Evolutionary conservation across 257 asterid species (phyloP).

Genomic region (Apocynum venetum): DNA sequence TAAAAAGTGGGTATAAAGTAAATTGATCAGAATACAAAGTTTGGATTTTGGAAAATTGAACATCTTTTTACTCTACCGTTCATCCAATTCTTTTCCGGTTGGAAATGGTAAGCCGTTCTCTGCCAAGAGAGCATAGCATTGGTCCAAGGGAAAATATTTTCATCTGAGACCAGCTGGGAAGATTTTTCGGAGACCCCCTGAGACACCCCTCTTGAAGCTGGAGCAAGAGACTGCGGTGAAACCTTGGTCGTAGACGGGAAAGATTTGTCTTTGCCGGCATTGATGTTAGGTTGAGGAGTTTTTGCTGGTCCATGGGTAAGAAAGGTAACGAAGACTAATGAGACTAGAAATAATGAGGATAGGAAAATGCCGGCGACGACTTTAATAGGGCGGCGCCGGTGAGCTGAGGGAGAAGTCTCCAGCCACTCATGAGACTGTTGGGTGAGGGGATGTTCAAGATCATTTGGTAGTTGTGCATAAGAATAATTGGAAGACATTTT

Average conservation of each 20-base stretch:
- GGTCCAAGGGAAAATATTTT: slow-evolving; percentile 48
- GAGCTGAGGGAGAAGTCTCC: slow-evolving; percentile 22
- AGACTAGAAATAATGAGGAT: slow-evolving; percentile 30
- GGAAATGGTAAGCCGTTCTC: slow-evolving; percentile 72
- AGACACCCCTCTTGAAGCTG: slow-evolving; percentile 54
- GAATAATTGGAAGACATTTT: slow-evolving; percentile 36
- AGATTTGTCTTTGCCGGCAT: slow-evolving; percentile 10
- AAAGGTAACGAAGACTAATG: slow-evolving; percentile 23
- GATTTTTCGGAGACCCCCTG: slow-evolving; percentile 85
- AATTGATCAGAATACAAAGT: neutral
- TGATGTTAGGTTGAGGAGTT: slow-evolving; percentile 18
- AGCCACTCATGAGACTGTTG: slow-evolving; percentile 16
- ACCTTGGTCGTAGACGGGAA: slow-evolving; percentile 6
- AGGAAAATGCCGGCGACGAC: slow-evolving; percentile 34
- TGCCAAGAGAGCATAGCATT: slow-evolving; percentile 80
- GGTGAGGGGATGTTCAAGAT: slow-evolving; percentile 39
- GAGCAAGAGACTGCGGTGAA: slow-evolving; percentile 18
- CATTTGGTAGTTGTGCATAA: slow-evolving; percentile 22
- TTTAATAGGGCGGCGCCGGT: slow-evolving; percentile 30
- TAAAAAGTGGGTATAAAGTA: neutral
- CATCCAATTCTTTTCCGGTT: slow-evolving; percentile 78
- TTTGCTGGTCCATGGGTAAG: slow-evolving; percentile 10
- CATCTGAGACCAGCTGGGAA: slow-evolving; percentile 37
- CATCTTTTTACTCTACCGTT: slow-evolving; percentile 39
- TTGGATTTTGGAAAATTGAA: slow-evolving; percentile 9